phyloP scores from a whole-genome alignment of 179 eudicot species.

The Heliamphora pulchella region DNA sequence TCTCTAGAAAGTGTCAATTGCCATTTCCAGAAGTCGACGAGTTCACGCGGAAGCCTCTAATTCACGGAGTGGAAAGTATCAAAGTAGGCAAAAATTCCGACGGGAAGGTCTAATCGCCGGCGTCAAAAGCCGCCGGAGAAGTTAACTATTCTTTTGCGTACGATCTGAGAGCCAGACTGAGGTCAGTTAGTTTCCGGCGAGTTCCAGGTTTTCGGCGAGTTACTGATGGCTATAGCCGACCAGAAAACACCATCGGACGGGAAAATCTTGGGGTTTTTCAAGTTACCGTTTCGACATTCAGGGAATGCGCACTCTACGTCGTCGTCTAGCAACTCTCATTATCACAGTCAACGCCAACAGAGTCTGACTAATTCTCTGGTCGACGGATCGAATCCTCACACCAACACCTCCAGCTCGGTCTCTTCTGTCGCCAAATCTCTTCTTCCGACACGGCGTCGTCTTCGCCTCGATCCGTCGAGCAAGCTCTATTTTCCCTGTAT shows the following conservation, averaged over 20 bases:
- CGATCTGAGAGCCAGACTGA: background rate
- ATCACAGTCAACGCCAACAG: conserved; percentile 12
- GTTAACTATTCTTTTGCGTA: background rate
- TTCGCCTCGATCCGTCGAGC: conserved; percentile 66
- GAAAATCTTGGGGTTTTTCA: conserved; percentile 42
- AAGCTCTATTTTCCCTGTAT: conserved; percentile 74
- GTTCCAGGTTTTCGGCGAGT: background rate
- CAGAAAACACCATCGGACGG: conserved; percentile 31
- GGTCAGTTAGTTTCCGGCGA: background rate
- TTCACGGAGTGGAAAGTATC: background rate
- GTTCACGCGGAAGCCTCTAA: background rate
- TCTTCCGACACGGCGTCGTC: conserved; percentile 68
- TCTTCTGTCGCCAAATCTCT: conserved; percentile 73
- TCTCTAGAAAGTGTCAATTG: conserved; percentile 9
- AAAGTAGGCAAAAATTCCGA: no score
- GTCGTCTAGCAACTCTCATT: conserved; percentile 11
- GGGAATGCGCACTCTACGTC: conserved; percentile 3
- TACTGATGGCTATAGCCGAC: conserved; percentile 37
- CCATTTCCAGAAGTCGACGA: background rate
- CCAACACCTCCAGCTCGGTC: conserved; percentile 30
- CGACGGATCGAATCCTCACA: conserved; percentile 21
- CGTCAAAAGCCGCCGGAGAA: background rate
- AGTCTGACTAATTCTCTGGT: conserved; percentile 10
- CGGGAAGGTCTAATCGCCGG: background rate
- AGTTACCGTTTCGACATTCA: conserved; percentile 38